phyloP scores from a whole-genome alignment of 441 rosid genomes.

The Pelargonium citronellum region DNA sequence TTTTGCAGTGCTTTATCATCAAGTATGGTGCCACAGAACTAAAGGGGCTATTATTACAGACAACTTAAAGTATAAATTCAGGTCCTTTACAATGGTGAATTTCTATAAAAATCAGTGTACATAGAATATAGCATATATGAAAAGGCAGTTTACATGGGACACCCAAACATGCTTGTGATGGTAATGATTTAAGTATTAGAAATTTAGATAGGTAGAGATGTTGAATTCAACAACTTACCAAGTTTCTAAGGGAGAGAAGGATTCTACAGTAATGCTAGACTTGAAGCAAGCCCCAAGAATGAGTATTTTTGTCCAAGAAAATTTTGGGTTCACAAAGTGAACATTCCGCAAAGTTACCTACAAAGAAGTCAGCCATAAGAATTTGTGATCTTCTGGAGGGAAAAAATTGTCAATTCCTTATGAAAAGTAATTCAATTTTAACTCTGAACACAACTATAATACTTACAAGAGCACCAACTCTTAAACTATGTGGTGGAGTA shows the following conservation, averaged over 20 bases:
- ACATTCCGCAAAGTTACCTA: slow-evolving; percentile 67
- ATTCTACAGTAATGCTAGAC: slow-evolving; percentile 60
- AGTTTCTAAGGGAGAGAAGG: slow-evolving; percentile 70
- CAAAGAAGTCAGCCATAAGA: slow-evolving; percentile 18
- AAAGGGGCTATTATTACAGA: background rate
- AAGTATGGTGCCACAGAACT: background rate
- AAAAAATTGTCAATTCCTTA: background rate
- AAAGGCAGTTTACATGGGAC: slow-evolving; percentile 15
- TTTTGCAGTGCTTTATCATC: background rate
- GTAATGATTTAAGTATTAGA: slow-evolving; percentile 1
- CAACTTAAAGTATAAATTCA: background rate
- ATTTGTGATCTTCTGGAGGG: background rate
- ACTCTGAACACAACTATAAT: slow-evolving; percentile 9
- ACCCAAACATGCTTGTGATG: background rate
- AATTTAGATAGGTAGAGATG: slow-evolving; percentile 10
- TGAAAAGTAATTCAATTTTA: slow-evolving; percentile 6
- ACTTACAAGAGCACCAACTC: slow-evolving; percentile 79
- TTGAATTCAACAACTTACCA: slow-evolving; percentile 39
- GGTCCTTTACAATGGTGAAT: background rate
- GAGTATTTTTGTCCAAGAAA: slow-evolving; percentile 58
- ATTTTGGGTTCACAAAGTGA: slow-evolving; percentile 71
- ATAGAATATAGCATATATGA: background rate
- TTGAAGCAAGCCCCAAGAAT: slow-evolving; percentile 79
- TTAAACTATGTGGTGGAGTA: slow-evolving; percentile 54
- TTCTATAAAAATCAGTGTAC: background rate